phyloP scores from a whole-genome alignment of 2,329 filamentous ascomycete species.

The Colletotrichum tamarilloi region DNA sequence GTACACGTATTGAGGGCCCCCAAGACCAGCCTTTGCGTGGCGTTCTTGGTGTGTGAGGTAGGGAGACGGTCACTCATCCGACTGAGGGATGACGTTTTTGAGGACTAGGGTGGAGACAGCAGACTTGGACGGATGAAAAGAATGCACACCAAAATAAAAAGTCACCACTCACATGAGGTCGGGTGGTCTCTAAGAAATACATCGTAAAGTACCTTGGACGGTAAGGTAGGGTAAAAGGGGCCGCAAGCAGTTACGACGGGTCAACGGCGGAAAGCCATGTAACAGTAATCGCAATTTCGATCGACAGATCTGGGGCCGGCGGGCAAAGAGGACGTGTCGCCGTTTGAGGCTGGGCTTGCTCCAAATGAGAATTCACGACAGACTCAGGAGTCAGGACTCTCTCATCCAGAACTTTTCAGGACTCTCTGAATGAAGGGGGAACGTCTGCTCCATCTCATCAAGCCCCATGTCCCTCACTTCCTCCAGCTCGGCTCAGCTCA shows the following conservation, averaged over 20 bases:
- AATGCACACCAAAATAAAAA: background rate
- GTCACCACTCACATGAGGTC: background rate
- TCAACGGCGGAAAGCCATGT: background rate
- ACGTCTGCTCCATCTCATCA: background rate
- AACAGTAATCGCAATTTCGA: slow-evolving; percentile 14
- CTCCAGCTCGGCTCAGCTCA: background rate
- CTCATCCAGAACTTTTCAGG: background rate
- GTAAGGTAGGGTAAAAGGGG: background rate
- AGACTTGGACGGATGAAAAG: background rate
- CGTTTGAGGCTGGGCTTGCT: slow-evolving; percentile 13
- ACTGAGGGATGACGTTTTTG: slow-evolving; percentile 32
- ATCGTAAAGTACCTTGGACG: background rate
- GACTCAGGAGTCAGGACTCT: background rate
- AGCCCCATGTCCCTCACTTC: background rate
- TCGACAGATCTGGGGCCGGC: slow-evolving; percentile 8
- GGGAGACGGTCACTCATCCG: background rate
- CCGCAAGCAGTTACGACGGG: background rate
- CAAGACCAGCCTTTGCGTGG: slow-evolving; percentile 20
- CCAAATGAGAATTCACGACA: background rate
- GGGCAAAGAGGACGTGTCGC: slow-evolving; percentile 6
- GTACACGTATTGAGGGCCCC: background rate
- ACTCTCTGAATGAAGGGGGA: background rate
- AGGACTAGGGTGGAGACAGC: background rate
- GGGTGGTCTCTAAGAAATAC: background rate
- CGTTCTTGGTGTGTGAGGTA: background rate